Evolutionary conservation across 2,329 filamentous ascomycete genomes (phyloP), one percentile per base, ranked within the genome.

Genomic region (Erysiphe pulchra): DNA sequence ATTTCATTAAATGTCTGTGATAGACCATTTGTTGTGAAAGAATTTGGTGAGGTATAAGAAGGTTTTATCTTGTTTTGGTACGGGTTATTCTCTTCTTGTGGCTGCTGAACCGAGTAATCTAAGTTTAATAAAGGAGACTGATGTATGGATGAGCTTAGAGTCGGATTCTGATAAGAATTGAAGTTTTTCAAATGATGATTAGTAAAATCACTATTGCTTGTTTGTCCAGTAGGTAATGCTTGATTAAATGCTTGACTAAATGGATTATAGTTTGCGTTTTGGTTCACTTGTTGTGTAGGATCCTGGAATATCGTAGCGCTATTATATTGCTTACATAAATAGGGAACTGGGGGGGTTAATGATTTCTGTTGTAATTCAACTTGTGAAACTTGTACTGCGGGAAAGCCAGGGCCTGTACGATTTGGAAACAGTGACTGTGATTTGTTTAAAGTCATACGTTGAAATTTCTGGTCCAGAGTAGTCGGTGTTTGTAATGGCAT

Each of bases 381-480:
- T 30, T 50, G 46, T 64, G 66, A 48, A 65, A 66, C 50, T 59
- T 61, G 48, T 30, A 61, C 62, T 51, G 45, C 50, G 42, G 55
- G 52, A 40, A 69, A 50, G 18, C 73, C 80, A 9, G 42, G 42
- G 46, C 80, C 80, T 1, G 81, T 86, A 46, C 77, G 75, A 55
- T 85, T 75, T 8, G 81, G 79, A 57, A 86, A 85, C 30, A 85
- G 64, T 34, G 73, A 72, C 52, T 75, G 73, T 37, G 52, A 50
- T 18, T 52, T 47, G 10, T 73, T 73, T 2, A 92, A 63, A 34
- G 81, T 75, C 60, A 93, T 68, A 50, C 72, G 75, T 56, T 86
- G 77, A 55, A 93, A 80, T 1, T 80, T 74, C 53, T 80, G 73
- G 51, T 61, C 63, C 14, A 59, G 47, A 49, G 65, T 63, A 46